Base-by-base conservation (phyloP, 306 rosid species). In the Sophora flavescens region DNA sequence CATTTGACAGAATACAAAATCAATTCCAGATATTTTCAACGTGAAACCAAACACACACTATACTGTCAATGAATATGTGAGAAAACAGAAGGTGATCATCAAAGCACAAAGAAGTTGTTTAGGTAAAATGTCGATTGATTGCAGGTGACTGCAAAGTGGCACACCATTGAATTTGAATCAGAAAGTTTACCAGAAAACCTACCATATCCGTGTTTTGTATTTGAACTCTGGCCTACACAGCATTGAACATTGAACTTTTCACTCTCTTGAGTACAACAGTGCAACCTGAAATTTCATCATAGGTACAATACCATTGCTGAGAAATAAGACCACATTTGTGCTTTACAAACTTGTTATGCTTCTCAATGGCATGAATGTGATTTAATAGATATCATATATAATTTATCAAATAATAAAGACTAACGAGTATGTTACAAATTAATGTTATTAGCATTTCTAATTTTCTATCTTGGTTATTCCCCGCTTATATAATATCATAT, bases 161-260 rank as follows among this genome's bases (percentile, higher is more conserved):
- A 64, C 32, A 28, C 44, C 32, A 8, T 74, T n/a, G n/a, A n/a
- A n/a, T n/a, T n/a, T n/a, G n/a, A n/a, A n/a, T n/a, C n/a, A n/a
- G n/a, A n/a, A n/a, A n/a, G n/a, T n/a, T n/a, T 52, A 61, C 47
- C 78, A 74, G 78, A 61, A 61, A 70, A 74, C 36, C 36, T 70
- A 30, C 41, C 52, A 2, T 48, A 62, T 50, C 70, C 0, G 9
- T 47, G 61, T 45, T 45, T 33, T 47, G 18, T 16, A 44, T 45
- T 33, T 47, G 18, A 11, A 44, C 36, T 60, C 6, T 60, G 48
- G 39, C 78, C 18, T 4, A 22, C 22, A 39, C 77, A 26, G 5
- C 59, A 28, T 73, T 22, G 22, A 22, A 22, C 44, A 26, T 72
- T 58, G 7, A 57, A 58, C 42, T 42, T 59, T 72, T 72, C 22